These are phyloP conservation scores for Lepidium campestre DNA, from an alignment of 441 rosid species.

Conservation along the genomic window DNA sequence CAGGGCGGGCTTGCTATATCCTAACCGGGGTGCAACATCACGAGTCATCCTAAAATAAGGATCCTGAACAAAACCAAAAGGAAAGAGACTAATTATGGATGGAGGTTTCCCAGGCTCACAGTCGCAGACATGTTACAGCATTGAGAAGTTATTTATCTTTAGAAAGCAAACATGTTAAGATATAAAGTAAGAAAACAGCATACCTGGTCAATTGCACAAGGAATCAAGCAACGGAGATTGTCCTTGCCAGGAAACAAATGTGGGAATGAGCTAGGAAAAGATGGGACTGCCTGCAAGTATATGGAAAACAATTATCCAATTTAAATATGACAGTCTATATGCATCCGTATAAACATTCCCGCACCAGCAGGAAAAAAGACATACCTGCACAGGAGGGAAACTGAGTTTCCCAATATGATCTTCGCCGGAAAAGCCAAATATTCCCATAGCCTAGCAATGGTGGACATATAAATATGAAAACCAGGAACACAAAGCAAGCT, in stretches of 20 bases:
- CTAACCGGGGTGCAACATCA: constrained; percentile 89
- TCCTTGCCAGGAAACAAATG: constrained; percentile 69
- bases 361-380: constrained; percentile 1
- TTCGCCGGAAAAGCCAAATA: constrained; percentile 92
- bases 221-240: constrained; percentile 79
- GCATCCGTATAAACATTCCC: background rate
- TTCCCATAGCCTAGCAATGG: constrained; percentile 60
- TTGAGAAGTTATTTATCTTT: background rate
- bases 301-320: background rate
- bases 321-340: background rate
- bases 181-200: background rate
- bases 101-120: background rate
- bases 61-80: constrained; percentile 54
- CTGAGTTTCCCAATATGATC: constrained; percentile 88
- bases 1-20: constrained; percentile 88
- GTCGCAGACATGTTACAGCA: background rate
- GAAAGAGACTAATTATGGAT: background rate
- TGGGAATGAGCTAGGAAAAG: constrained; percentile 87
- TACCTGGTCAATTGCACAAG: constrained; percentile 96
- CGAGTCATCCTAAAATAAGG: constrained; percentile 96
- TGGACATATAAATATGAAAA: background rate
- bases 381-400: constrained; percentile 91
- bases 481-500: background rate
- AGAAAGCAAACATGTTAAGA: background rate
- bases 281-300: constrained; percentile 76